Base-by-base conservation (phyloP, 345 rosid species). In the Salix koriyanagi region DNA sequence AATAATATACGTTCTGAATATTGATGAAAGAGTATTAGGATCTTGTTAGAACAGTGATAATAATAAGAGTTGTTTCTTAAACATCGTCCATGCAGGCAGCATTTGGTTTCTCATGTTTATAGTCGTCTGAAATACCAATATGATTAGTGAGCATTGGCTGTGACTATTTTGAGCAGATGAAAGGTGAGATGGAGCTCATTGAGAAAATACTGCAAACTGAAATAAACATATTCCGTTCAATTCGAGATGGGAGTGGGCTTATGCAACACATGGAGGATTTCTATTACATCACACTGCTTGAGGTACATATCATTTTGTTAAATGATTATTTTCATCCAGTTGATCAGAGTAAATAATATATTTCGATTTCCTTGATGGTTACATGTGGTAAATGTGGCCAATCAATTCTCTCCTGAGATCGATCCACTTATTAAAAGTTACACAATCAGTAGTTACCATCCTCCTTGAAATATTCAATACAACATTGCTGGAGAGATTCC, bases 201-300 rank as follows among this genome's bases (percentile, higher is more conserved):
- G 97, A 95, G 61, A 89, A 89, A 85, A 88, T 93, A 80, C 72
- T 95, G 80, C 96, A 89, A 82, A 93, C 99, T 3, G 99, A 95
- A 85, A 91, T 95, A 36, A 93, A 91, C 70, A 89, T 95, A 79
- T 95, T 90, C 75, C 90, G 89, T 30, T 86, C 97, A 70, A 90
- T 95, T 71, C 91, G 99, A 76, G 97, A 94, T 78, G 97, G 97
- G 73, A 93, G 91, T 86, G 97, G 96, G 21, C 91, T 95, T 46
- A 93, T 91, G 97, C 99, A 95, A 82, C 99, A 93, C 79, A 95
- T 95, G 97, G 99, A 95, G 80, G 97, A 93, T 84, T 95, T 95
- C 84, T 95, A 95, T 82, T 95, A 95, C 85, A 82, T 95, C 86
- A 81, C 96, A 52, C 79, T 95, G 66, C 88, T 95, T 56, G 99